Percentiles rank a stretch among this genome's conserved stretches.
phyloP scores from a whole-genome alignment of 169 alveolate species.

The Eimeria acervulina region DNA sequence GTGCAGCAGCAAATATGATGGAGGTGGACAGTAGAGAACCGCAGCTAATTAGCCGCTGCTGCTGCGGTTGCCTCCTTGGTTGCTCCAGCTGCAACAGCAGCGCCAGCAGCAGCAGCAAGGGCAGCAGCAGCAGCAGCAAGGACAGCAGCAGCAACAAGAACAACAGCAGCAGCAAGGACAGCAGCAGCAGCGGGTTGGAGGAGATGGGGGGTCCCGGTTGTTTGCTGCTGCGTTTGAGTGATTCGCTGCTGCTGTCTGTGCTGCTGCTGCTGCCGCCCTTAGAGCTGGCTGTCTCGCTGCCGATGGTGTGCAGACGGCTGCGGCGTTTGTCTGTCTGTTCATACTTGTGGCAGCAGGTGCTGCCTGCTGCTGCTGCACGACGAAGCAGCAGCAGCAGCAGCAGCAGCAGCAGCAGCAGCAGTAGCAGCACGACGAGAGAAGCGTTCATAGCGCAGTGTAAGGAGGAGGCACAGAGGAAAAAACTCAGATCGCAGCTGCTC shows the following conservation, averaged over 20 bases:
- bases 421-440: background rate
- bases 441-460: slow-evolving; percentile 26
- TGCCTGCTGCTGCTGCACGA: slow-evolving; percentile 34
- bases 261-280: slow-evolving; percentile 69
- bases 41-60: background rate
- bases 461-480: slow-evolving; percentile 40
- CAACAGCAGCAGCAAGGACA: background rate
- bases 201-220: background rate
- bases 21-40: slow-evolving; percentile 1
- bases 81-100: background rate
- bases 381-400: slow-evolving; percentile 31
- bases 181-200: background rate
- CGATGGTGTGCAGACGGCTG: slow-evolving; percentile 8
- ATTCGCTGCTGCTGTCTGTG: slow-evolving; percentile 30
- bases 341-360: slow-evolving; percentile 61
- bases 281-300: slow-evolving; percentile 14
- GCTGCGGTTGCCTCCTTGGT: background rate
- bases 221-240: slow-evolving; percentile 38
- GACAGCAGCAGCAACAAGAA: background rate
- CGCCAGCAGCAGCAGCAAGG: background rate
- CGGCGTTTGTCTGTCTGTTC: background rate
- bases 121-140: background rate
- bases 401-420: slow-evolving; percentile 27
- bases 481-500: slow-evolving; percentile 50
- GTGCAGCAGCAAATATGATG: background rate